Evolutionary conservation across 768 basidiomycete genomes (phyloP), one percentile per base, ranked within the genome.

Genomic region (Pleurotus platypus): DNA sequence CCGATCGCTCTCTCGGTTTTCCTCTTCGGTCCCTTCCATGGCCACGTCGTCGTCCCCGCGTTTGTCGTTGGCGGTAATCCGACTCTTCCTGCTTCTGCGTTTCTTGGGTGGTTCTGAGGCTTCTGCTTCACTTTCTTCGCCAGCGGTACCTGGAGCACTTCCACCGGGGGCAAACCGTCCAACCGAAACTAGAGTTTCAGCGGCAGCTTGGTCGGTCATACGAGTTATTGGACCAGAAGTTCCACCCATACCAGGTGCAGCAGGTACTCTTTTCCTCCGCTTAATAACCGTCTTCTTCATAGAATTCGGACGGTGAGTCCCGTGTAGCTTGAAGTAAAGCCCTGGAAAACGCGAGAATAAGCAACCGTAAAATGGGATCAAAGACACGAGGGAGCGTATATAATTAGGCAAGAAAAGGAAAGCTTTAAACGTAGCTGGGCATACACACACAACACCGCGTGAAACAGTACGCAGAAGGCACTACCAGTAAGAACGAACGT

Each of bases 261-360:
- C 95, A 37, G 97, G 94, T 42, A 99, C 95, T 63, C 97, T 88
- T 74, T 98, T 98, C 62, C 97, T 81, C 35, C 97, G 84, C 76
- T 99, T 99, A 81, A 99, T 99, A 63, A 97, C 93, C 3, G 92
- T 90, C 78, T 98, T 98, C 75, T 97, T 98, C 94, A 99, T 96
- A 60, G 94, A 92, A 62, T 94, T 95, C 39, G 97, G 97, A 38
- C 97, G 86, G 65, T 98, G 94, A 2, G 92, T 92, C 48, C 94
- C 94, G 75, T 99, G 97, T 11, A 99, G 82, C 74, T 99, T 98
- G 81, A 93, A 97, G 76, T 98, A 99, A 7, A 99, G 82, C 56
- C 96, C 96, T 98, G 61, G 20, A 39, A 56, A 66, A 60, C 12
- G 54, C 58, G 58, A 61, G 62, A 58, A 54, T 46, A 8, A 39